These are phyloP conservation scores for Cornus florida DNA, from an alignment of 148 eudicot species.

Conservation along the genomic window DNA sequence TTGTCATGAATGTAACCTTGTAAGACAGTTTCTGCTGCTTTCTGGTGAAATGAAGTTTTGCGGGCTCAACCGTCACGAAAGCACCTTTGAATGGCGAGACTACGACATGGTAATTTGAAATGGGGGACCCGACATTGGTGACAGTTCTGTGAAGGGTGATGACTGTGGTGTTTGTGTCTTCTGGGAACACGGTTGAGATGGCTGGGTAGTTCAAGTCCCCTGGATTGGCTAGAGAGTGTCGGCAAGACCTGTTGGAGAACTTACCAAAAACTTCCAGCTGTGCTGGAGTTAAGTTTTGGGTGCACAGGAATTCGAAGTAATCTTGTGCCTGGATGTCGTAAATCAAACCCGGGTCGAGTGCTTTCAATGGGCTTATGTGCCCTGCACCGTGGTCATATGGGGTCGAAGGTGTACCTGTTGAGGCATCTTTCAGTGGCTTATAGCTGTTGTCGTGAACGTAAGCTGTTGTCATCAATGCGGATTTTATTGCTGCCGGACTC, in stretches of 20 bases:
- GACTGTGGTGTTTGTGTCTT: conserved; percentile 23
- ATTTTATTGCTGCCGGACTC: conserved; percentile 89
- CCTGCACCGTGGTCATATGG: conserved; percentile 89
- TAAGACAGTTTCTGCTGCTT: conserved; percentile 57
- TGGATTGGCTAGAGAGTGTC: conserved; percentile 26
- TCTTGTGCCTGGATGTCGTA: conserved; percentile 71
- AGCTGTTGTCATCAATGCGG: conserved; percentile 92
- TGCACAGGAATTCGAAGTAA: conserved; percentile 82
- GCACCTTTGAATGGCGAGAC: conserved; percentile 65
- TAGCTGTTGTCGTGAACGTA: conserved; percentile 58
- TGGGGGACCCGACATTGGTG: conserved; percentile 70
- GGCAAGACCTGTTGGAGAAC: conserved; percentile 47
- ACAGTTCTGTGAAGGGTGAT: conserved; percentile 70
- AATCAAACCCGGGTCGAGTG: conserved; percentile 79
- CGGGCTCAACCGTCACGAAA: conserved; percentile 59
- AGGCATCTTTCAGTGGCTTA: conserved; percentile 54
- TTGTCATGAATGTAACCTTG: conserved; percentile 53
- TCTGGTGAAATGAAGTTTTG: conserved; percentile 44
- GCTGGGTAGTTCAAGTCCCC: conserved; percentile 93
- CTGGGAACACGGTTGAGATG: conserved; percentile 60
- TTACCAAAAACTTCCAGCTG: conserved; percentile 65
- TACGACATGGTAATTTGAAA: conserved; percentile 59
- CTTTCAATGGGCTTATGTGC: conserved; percentile 72
- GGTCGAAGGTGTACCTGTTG: conserved; percentile 43
- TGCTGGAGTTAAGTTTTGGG: conserved; percentile 46